Percentiles rank a stretch among this genome's conserved stretches.
Evolutionary conservation across 371 early-diverging fungal genomes (phyloP).

Genomic region (Lichtheimia ornata): DNA sequence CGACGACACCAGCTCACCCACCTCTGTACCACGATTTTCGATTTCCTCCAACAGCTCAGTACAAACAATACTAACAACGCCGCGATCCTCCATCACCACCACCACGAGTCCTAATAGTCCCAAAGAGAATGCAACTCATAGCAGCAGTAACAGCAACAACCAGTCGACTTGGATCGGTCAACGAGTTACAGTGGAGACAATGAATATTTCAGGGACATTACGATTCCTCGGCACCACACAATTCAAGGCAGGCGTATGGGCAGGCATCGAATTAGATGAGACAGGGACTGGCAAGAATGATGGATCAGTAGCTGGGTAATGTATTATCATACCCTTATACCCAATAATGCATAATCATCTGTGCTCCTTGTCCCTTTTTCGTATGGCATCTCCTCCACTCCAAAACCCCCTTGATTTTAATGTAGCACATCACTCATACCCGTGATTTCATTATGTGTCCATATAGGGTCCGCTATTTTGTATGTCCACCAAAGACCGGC

Average conservation of each 20-base stretch:
- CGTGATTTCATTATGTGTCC: too few species aligned
- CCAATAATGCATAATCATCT: slow-evolving; percentile 2
- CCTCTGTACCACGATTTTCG: slow-evolving; percentile 19
- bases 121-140: not conserved
- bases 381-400: not conserved
- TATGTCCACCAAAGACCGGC: slow-evolving; percentile 23
- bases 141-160: not conserved
- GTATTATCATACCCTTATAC: not conserved
- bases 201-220: slow-evolving; percentile 61
- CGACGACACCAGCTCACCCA: slow-evolving; percentile 15
- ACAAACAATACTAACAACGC: slow-evolving; percentile 18
- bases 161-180: slow-evolving; percentile 41
- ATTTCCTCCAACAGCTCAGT: slow-evolving; percentile 18
- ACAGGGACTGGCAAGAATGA: slow-evolving; percentile 74
- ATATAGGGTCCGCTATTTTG: slow-evolving; percentile 22
- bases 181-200: slow-evolving; percentile 61
- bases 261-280: slow-evolving; percentile 72
- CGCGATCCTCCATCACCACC: slow-evolving; percentile 16
- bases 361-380: not conserved
- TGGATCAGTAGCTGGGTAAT: slow-evolving; percentile 64
- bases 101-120: not conserved
- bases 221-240: slow-evolving; percentile 69
- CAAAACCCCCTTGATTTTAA: slow-evolving; percentile 1
- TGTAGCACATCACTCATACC: not conserved
- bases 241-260: slow-evolving; percentile 76